A percentile compares a stretch with the other conserved stretches of the same genome.
Evolutionary conservation across 2,329 filamentous ascomycete genomes (phyloP).

Genomic region (Neofusicoccum umdonicola): DNA sequence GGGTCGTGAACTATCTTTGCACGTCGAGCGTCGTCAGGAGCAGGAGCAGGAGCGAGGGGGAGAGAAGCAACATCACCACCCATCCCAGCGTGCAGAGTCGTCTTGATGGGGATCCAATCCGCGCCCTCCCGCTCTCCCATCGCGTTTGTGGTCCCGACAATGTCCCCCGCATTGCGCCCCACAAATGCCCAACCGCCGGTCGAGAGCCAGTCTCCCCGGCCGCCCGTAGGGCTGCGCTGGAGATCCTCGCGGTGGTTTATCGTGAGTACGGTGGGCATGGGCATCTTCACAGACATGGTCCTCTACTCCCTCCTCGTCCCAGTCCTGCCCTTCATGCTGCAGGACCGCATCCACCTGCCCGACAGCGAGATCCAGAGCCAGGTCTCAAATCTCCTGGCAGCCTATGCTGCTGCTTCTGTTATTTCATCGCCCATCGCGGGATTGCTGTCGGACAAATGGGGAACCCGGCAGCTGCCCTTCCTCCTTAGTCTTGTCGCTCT

Average conservation of each 20-base stretch:
- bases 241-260: conserved; percentile 62
- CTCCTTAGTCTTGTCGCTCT: conserved; percentile 54
- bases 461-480: conserved; percentile 57
- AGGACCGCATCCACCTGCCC: conserved; percentile 50
- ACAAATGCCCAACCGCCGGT: neutral
- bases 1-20: conserved; percentile 10
- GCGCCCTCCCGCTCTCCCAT: conserved; percentile 10
- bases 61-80: neutral
- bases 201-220: neutral
- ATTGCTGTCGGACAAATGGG: conserved; percentile 52
- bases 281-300: conserved; percentile 59
- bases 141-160: conserved; percentile 12
- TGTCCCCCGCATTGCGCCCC: conserved; percentile 14
- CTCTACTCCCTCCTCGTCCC: conserved; percentile 60
- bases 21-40: neutral
- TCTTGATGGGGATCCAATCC: conserved; percentile 15
- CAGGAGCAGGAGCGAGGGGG: neutral
- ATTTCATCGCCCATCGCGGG: conserved; percentile 53
- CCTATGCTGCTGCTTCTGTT: conserved; percentile 55
- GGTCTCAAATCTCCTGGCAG: conserved; percentile 54
- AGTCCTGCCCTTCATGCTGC: conserved; percentile 57
- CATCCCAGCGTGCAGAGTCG: neutral
- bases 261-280: conserved; percentile 54
- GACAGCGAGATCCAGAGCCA: conserved; percentile 50
- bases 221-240: conserved; percentile 43